Conservation (phyloP, 2,329 filamentous ascomycete species). For the Pseudogymnoascus sp. region DNA sequence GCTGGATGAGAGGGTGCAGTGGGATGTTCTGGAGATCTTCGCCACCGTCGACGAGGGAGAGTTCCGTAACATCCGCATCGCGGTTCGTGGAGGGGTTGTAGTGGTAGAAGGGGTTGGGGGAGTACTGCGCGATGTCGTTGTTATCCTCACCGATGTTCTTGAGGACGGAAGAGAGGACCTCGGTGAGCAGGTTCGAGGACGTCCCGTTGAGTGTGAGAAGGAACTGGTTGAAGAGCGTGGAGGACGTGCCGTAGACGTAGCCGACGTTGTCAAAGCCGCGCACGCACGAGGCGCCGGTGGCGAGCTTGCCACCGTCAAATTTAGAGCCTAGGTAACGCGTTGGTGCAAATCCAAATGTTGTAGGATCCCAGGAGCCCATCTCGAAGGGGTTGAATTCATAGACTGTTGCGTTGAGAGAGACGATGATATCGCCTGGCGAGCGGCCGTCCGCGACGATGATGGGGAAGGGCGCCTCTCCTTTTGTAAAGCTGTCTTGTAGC, state of each 20-base stretch:
- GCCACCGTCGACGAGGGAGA: conserved; percentile 72
- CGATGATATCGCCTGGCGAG: conserved; percentile 48
- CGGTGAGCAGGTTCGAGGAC: conserved; percentile 40
- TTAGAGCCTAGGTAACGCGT: conserved; percentile 64
- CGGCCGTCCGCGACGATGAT: conserved; percentile 64
- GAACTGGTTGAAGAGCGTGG: conserved; percentile 74
- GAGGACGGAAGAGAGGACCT: conserved; percentile 46
- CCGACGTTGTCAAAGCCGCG: conserved; percentile 75
- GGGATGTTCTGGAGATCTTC: conserved; percentile 74
- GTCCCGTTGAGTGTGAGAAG: conserved; percentile 54
- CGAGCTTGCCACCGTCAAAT: conserved; percentile 55
- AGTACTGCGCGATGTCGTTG: conserved; percentile 66
- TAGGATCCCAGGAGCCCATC: conserved; percentile 69
- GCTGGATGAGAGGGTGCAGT: conserved; percentile 68
- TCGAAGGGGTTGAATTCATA: conserved; percentile 76
- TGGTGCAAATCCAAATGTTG: conserved; percentile 62
- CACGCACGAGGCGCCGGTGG: conserved; percentile 53
- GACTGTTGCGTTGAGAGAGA: conserved; percentile 65
- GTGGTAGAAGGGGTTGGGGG: conserved; percentile 66
- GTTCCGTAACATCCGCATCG: conserved; percentile 41
- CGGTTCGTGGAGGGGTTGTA: conserved; percentile 53
- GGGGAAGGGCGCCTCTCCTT: conserved; percentile 61
- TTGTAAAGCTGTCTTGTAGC: conserved; percentile 50
- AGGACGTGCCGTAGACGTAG: conserved; percentile 79
- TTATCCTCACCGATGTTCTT: conserved; percentile 45